phyloP scores from a whole-genome alignment of 169 alveolate species.

The Cryptosporidium viatorum region DNA sequence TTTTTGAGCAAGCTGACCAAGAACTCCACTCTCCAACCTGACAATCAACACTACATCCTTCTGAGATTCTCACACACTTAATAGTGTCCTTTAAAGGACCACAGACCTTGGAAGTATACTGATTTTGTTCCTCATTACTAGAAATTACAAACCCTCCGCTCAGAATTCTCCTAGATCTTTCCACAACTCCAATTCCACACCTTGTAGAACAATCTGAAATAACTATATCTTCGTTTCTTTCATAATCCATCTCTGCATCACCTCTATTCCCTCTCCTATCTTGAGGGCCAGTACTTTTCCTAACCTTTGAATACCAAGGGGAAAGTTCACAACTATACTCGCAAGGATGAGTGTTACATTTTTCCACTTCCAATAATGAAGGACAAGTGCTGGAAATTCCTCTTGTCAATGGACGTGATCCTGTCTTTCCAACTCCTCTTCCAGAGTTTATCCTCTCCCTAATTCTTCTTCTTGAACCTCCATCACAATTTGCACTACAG shows the following conservation, averaged over 20 bases:
- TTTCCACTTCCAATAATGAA: constrained; percentile 43
- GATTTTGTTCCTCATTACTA: not conserved
- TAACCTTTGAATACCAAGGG: not conserved
- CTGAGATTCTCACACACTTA: constrained; percentile 49
- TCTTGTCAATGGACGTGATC: constrained; percentile 28
- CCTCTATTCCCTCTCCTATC: not conserved
- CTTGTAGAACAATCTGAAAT: constrained; percentile 38
- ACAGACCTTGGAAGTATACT: not conserved
- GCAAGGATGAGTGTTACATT: constrained; percentile 59
- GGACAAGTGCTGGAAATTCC: constrained; percentile 31
- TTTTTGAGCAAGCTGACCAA: constrained; percentile 78
- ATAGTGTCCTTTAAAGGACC: constrained; percentile 38
- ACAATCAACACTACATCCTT: constrained; percentile 75
- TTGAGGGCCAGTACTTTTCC: not conserved
- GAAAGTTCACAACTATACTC: constrained; percentile 15
- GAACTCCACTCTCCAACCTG: constrained; percentile 77
- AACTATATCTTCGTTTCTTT: not conserved
- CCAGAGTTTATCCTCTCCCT: constrained; percentile 33
- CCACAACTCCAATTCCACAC: constrained; percentile 65
- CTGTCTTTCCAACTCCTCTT: constrained; percentile 1
- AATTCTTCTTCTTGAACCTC: constrained; percentile 60
- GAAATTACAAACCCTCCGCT: constrained; percentile 4
- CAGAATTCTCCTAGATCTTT: constrained; percentile 7
- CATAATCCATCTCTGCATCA: not conserved
- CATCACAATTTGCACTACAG: constrained; percentile 65